Percentiles rank a stretch among this genome's conserved stretches.
Conservation (phyloP, 768 basidiomycete genomes). For the Tubosaeta sp. region DNA sequence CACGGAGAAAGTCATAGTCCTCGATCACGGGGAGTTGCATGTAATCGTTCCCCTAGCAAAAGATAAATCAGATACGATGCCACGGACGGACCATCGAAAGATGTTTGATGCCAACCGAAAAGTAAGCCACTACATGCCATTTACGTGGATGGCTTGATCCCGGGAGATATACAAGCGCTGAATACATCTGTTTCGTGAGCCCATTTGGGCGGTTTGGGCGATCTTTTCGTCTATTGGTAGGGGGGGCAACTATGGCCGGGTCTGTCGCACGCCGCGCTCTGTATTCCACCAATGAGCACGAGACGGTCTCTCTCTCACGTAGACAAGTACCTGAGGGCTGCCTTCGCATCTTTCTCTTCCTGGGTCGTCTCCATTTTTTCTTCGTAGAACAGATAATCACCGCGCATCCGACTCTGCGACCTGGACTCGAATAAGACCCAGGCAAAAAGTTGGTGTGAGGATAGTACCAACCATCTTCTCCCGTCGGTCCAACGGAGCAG, state of each 20-base stretch:
- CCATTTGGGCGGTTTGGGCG: slow-evolving; percentile 74
- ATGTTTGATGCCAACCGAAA: slow-evolving; percentile 48
- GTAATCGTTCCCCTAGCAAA: slow-evolving; percentile 62
- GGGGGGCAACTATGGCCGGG: slow-evolving; percentile 52
- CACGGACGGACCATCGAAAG: not conserved
- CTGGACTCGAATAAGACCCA: slow-evolving; percentile 32
- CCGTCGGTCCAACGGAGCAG: slow-evolving; percentile 77
- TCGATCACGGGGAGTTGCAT: slow-evolving; percentile 67
- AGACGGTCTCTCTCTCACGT: slow-evolving; percentile 9
- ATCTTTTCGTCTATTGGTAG: slow-evolving; percentile 68
- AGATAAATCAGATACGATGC: slow-evolving; percentile 4
- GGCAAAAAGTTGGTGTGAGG: not conserved
- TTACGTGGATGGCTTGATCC: slow-evolving; percentile 56
- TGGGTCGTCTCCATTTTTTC: slow-evolving; percentile 79
- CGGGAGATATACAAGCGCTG: slow-evolving; percentile 66
- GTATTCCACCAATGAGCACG: slow-evolving; percentile 10
- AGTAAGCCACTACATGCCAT: slow-evolving; percentile 85
- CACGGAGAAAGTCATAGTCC: slow-evolving; percentile 68
- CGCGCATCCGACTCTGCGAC: slow-evolving; percentile 84
- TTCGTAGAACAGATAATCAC: slow-evolving; percentile 79
- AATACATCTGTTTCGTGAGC: slow-evolving; percentile 84
- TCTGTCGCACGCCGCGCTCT: slow-evolving; percentile 60
- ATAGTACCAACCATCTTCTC: slow-evolving; percentile 55
- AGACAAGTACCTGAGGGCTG: slow-evolving; percentile 57
- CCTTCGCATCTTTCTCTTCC: slow-evolving; percentile 75